Percentiles rank a stretch among this genome's conserved stretches.
These are phyloP conservation scores for Kregervanrija delftensis DNA, from an alignment of 805 yeast genomes.

Conservation along the genomic window DNA sequence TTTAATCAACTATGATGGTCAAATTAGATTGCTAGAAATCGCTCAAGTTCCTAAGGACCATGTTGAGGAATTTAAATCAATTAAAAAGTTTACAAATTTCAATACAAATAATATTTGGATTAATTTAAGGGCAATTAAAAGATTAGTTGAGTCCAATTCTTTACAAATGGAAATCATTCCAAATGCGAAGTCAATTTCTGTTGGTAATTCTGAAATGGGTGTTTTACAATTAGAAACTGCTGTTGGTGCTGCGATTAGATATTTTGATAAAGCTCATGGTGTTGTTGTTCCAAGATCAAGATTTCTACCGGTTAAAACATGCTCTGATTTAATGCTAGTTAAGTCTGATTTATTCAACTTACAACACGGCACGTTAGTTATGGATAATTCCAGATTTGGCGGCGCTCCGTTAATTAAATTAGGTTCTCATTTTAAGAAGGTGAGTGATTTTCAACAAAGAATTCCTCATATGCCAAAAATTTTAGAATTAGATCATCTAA, in stretches of 20 bases:
- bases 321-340: constrained; percentile 88
- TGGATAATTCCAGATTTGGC: constrained; percentile 81
- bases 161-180: constrained; percentile 93
- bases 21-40: constrained; percentile 88
- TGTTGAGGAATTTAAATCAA: constrained; percentile 94
- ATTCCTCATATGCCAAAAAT: constrained; percentile 94
- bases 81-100: constrained; percentile 96
- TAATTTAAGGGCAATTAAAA: constrained; percentile 88
- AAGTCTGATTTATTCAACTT: constrained; percentile 89
- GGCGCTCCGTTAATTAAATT: constrained; percentile 92
- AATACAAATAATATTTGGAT: constrained; percentile 98
- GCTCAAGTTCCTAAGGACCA: constrained; percentile 99
- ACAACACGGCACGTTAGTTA: constrained; percentile 83
- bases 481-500: constrained; percentile 92
- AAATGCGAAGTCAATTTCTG: constrained; percentile 75
- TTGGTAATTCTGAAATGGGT: constrained; percentile 70
- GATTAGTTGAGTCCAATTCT: constrained; percentile 76
- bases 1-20: constrained; percentile 90
- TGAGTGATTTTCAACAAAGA: constrained; percentile 81
- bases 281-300: constrained; percentile 97
- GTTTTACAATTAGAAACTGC: constrained; percentile 97
- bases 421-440: constrained; percentile 96
- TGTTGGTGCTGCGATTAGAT: constrained; percentile 97
- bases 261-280: constrained; percentile 92
- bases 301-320: constrained; percentile 96